A percentile compares a stretch with the other conserved stretches of the same genome.
These are phyloP conservation scores for Trichoderma oligosporum DNA, from an alignment of 2,329 filamentous ascomycete species.

Conservation along the genomic window DNA sequence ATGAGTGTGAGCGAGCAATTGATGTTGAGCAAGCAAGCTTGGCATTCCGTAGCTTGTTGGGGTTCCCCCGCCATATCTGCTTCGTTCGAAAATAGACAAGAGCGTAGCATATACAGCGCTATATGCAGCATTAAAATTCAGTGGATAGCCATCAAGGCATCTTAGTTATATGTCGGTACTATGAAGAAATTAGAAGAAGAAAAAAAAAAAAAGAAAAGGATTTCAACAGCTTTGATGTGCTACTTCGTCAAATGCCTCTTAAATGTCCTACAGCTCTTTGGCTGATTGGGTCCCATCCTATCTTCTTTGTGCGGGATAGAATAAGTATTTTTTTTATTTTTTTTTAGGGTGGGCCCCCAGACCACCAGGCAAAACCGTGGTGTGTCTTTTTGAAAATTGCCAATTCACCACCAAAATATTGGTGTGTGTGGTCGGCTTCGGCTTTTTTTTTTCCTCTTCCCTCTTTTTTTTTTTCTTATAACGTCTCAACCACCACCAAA, in stretches of 20 bases:
- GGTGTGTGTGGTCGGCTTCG: constrained; percentile 6
- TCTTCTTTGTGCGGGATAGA: neutral
- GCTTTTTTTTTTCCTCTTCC: constrained; percentile 6
- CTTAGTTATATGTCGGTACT: too few species aligned
- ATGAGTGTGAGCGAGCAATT: neutral
- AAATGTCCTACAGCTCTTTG: neutral
- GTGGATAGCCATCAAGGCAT: too few species aligned
- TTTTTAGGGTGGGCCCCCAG: constrained; percentile 8
- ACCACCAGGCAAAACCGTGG: constrained; percentile 6
- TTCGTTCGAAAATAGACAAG: too few species aligned
- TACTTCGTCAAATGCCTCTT: too few species aligned
- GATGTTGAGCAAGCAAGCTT: neutral
- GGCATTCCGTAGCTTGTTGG: too few species aligned
- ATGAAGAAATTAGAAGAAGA: too few species aligned
- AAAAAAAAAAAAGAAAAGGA: too few species aligned
- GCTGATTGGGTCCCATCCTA: neutral
- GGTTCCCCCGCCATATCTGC: too few species aligned
- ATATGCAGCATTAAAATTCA: too few species aligned
- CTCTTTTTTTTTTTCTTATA: constrained; percentile 17
- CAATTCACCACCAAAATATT: constrained; percentile 17
- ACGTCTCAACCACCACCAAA: neutral
- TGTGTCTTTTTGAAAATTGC: constrained; percentile 14
- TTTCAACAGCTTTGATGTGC: too few species aligned
- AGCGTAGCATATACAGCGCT: too few species aligned
- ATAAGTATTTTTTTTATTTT: neutral